Percentiles rank a stretch among this genome's conserved stretches.
Evolutionary conservation across 2,329 filamentous ascomycete genomes (phyloP).

Genomic region (Colletotrichum musicola): DNA sequence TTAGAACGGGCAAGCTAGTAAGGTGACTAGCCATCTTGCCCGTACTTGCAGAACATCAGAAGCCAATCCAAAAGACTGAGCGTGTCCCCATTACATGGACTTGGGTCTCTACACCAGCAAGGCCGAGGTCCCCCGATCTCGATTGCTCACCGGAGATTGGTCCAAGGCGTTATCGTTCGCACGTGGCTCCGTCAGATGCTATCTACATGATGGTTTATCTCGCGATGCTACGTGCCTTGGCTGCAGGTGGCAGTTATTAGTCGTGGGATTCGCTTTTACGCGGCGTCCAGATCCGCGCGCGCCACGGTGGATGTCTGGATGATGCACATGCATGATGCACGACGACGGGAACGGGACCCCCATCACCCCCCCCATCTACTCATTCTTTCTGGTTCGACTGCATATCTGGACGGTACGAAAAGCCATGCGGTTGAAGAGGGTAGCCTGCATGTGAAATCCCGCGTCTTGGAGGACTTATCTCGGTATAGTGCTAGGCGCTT

Average conservation of each 20-base stretch:
- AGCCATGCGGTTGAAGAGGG: neutral
- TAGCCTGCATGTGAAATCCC: neutral
- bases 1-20: too few species aligned
- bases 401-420: neutral
- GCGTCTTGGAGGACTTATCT: too few species aligned
- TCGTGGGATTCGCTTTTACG: neutral
- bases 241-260: too few species aligned
- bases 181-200: neutral
- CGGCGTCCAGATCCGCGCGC: constrained; percentile 12
- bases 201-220: neutral
- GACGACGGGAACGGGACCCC: constrained; percentile 14
- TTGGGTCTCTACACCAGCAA: too few species aligned
- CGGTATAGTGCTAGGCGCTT: neutral
- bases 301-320: constrained; percentile 4
- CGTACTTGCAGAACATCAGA: too few species aligned
- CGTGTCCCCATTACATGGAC: too few species aligned
- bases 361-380: neutral
- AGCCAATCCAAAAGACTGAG: too few species aligned
- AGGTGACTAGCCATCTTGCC: too few species aligned
- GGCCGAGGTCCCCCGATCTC: too few species aligned
- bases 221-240: neutral
- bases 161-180: too few species aligned
- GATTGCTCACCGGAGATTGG: too few species aligned
- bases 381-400: neutral
- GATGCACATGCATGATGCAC: constrained; percentile 29